Evolutionary conservation across 345 rosid genomes (phyloP).

Genomic region (Sisymbrium irio): DNA sequence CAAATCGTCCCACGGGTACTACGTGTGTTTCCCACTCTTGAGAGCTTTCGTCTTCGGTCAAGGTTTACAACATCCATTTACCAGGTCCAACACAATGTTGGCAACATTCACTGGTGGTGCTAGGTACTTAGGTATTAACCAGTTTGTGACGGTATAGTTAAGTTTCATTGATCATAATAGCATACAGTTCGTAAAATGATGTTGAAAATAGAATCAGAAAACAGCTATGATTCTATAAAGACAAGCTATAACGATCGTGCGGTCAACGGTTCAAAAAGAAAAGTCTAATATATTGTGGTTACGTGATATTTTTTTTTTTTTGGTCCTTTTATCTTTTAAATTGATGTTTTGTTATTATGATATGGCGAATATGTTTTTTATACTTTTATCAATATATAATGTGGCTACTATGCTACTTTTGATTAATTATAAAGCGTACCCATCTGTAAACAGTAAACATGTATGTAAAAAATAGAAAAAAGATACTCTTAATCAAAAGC

Average conservation of each 20-base stretch:
- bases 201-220: neutral
- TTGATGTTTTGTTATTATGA: neutral
- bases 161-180: no score
- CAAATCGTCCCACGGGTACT: slow-evolving; percentile 17
- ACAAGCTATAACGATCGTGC: no score
- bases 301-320: no score
- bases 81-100: no score
- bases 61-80: neutral
- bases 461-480: no score
- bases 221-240: no score
- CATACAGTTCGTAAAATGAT: neutral
- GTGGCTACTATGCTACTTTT: neutral
- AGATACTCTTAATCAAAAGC: neutral
- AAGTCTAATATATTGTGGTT: no score
- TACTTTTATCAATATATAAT: neutral
- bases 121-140: neutral
- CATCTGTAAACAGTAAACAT: no score
- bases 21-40: slow-evolving; percentile 5
- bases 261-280: no score
- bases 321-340: no score
- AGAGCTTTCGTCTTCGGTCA: neutral
- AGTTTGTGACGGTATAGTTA: no score
- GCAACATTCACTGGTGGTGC: neutral
- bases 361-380: neutral
- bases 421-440: no score